Percentiles rank a stretch among this genome's conserved stretches.
Evolutionary conservation across 2,329 filamentous ascomycete species (phyloP).

Genomic region (Clonostachys sp.): DNA sequence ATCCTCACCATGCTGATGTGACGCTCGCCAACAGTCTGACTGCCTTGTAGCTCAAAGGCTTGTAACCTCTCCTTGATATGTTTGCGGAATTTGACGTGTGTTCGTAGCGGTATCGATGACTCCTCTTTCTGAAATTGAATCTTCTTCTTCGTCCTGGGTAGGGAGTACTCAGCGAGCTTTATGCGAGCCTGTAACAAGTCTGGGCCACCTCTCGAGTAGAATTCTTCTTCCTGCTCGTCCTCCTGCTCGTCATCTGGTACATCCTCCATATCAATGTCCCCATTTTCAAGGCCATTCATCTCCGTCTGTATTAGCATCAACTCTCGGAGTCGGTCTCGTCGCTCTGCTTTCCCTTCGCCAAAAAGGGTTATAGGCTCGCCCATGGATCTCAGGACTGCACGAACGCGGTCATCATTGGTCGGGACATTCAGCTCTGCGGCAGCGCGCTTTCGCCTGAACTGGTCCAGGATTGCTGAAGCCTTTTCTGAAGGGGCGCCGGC

Average conservation of each 20-base stretch:
- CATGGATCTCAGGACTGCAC: constrained; percentile 73
- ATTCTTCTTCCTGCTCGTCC: constrained; percentile 82
- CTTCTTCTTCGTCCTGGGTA: constrained; percentile 76
- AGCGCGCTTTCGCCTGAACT: constrained; percentile 87
- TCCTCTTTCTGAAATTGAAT: constrained; percentile 76
- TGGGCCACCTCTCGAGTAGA: constrained; percentile 80
- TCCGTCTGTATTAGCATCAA: constrained; percentile 72
- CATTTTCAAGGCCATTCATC: constrained; percentile 47
- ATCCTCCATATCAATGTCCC: constrained; percentile 60
- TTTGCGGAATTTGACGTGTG: constrained; percentile 90
- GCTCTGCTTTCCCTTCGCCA: constrained; percentile 80
- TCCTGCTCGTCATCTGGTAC: constrained; percentile 54
- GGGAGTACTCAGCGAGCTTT: constrained; percentile 76
- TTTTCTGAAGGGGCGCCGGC: constrained; percentile 72
- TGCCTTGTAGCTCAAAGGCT: constrained; percentile 86
- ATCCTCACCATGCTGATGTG: constrained; percentile 91
- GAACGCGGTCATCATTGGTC: constrained; percentile 86
- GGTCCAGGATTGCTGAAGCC: constrained; percentile 77
- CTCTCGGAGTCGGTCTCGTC: constrained; percentile 81
- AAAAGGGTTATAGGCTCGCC: constrained; percentile 95
- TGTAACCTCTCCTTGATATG: constrained; percentile 77
- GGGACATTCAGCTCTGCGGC: constrained; percentile 88
- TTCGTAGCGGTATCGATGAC: constrained; percentile 76
- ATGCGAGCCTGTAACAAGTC: constrained; percentile 72
- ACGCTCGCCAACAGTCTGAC: constrained; percentile 86